Conservation (phyloP, 306 rosid species). For the Quercus mongolica region DNA sequence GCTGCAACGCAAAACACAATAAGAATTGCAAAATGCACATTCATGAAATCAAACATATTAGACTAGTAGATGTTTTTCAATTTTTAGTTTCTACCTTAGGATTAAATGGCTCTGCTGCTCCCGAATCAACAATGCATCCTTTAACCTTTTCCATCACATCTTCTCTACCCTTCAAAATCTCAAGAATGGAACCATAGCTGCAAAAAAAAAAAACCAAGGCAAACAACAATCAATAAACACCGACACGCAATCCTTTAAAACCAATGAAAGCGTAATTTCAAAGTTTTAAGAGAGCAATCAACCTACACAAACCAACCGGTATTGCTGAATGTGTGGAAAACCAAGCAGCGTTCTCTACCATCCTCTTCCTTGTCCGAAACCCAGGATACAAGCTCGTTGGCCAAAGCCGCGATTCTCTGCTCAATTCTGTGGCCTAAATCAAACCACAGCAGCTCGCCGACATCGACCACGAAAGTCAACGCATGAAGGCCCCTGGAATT, state of each 20-base stretch:
- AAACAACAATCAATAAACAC: no score
- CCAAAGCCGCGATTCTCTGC: constrained; percentile 35
- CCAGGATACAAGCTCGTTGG: constrained; percentile 53
- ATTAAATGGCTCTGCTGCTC: constrained; percentile 78
- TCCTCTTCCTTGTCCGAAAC: not conserved
- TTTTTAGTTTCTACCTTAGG: constrained; percentile 50
- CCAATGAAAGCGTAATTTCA: no score
- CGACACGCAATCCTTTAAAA: no score
- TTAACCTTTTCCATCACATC: constrained; percentile 62
- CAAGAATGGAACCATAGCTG: constrained; percentile 80
- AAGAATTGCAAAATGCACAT: not conserved
- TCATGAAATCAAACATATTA: not conserved
- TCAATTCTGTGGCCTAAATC: constrained; percentile 56
- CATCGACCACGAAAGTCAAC: constrained; percentile 63
- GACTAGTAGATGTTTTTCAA: not conserved
- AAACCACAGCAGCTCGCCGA: constrained; percentile 48
- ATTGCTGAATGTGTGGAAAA: no score
- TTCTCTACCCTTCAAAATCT: constrained; percentile 35
- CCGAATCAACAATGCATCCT: constrained; percentile 87
- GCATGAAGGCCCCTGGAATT: constrained; percentile 68
- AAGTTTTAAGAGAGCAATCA: no score
- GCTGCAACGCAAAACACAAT: no score
- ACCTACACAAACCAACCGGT: no score
- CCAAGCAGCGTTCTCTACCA: no score
- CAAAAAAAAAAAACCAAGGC: not conserved